Percentiles rank a stretch among this genome's conserved stretches.
phyloP scores from a whole-genome alignment of 495 filamentous ascomycete genomes.

The Neurospora sp. region DNA sequence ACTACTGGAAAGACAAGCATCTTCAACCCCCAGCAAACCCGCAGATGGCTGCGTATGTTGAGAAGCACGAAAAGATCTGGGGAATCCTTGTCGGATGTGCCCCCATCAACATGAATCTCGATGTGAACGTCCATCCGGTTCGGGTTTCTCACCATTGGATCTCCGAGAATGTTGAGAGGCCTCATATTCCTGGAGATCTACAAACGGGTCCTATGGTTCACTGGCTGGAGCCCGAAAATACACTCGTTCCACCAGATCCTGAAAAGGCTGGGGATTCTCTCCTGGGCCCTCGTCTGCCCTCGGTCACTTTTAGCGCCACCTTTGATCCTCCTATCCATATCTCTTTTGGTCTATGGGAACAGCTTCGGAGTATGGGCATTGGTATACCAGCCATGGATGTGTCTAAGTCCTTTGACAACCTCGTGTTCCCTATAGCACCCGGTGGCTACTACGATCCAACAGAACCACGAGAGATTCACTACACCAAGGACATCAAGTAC shows the following conservation, averaged over 20 bases:
- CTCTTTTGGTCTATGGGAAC: constrained; percentile 53
- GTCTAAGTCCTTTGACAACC: constrained; percentile 54
- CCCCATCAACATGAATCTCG: constrained; percentile 22
- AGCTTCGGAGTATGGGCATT: constrained; percentile 58
- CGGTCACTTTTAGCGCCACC: constrained; percentile 72
- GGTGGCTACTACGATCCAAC: constrained; percentile 26
- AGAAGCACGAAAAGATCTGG: constrained; percentile 39
- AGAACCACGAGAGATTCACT: constrained; percentile 28
- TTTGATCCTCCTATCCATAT: constrained; percentile 78
- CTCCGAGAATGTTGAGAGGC: constrained; percentile 44
- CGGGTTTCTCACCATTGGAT: constrained; percentile 64
- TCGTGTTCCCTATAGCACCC: constrained; percentile 47
- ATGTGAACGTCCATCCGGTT: constrained; percentile 44
- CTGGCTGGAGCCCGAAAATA: constrained; percentile 54
- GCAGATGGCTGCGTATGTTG: constrained; percentile 14
- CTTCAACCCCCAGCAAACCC: constrained; percentile 31
- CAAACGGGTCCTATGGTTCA: constrained; percentile 42
- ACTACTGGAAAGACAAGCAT: constrained; percentile 74
- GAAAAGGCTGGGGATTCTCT: constrained; percentile 21
- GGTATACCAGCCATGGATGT: constrained; percentile 39
- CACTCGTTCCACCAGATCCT: constrained; percentile 34
- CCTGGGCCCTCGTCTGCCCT: constrained; percentile 44
- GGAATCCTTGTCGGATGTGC: constrained; percentile 55
- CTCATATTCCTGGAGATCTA: constrained; percentile 27
- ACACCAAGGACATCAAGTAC: constrained; percentile 22